A percentile compares a stretch with the other conserved stretches of the same genome.
Conservation (phyloP, 768 basidiomycete genomes). For the Tulasnella sp. region DNA sequence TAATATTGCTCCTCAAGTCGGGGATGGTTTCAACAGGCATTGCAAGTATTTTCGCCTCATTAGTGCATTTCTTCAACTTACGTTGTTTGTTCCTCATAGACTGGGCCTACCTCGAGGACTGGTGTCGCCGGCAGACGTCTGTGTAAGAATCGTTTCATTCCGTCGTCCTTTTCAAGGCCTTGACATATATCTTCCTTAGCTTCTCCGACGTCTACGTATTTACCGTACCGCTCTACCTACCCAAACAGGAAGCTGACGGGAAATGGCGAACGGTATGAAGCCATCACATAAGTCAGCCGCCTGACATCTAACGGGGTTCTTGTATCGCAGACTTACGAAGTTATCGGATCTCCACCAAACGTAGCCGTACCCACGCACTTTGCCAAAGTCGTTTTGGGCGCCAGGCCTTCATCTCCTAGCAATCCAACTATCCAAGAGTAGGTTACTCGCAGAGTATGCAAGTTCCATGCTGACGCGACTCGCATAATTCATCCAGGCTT, state of each 20-base stretch:
- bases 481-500: slow-evolving; percentile 38
- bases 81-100: slow-evolving; percentile 47
- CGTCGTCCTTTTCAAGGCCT: not conserved
- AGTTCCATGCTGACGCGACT: not conserved
- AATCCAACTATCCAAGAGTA: slow-evolving; percentile 63
- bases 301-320: not conserved
- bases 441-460: not conserved
- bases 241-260: slow-evolving; percentile 76
- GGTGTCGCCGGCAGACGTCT: slow-evolving; percentile 86
- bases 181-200: slow-evolving; percentile 5
- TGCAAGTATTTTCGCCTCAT: slow-evolving; percentile 51
- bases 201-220: slow-evolving; percentile 97
- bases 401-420: slow-evolving; percentile 68
- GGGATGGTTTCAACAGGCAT: slow-evolving; percentile 94
- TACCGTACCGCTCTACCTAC: slow-evolving; percentile 95
- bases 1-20: slow-evolving; percentile 98
- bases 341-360: slow-evolving; percentile 89
- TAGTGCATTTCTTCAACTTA: not conserved
- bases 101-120: slow-evolving; percentile 95
- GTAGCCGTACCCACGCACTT: slow-evolving; percentile 96
- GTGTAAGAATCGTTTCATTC: slow-evolving; percentile 34
- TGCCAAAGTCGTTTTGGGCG: slow-evolving; percentile 86
- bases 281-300: not conserved
- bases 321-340: slow-evolving; percentile 71
- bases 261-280: slow-evolving; percentile 89